Base-by-base conservation (phyloP, 192 early-diverging fungal genomes). In the Linderina pennispora region DNA sequence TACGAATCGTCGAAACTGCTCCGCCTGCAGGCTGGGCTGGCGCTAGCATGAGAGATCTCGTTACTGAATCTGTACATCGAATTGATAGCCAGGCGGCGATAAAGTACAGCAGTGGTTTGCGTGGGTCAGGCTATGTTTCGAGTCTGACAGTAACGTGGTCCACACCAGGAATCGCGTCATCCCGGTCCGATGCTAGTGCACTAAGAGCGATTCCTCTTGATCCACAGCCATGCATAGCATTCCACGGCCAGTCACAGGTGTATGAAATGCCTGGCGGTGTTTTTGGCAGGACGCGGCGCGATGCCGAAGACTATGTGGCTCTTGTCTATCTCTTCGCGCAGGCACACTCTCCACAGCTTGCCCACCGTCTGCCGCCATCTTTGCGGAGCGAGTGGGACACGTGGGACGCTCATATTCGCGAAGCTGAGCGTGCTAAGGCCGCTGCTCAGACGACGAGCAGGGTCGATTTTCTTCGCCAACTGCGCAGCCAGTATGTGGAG, bases 301-400 rank as follows among this genome's bases (percentile, higher is more conserved):
- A 43, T 35, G 59, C 59, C 0, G 21, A 36, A 4, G 45, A 62
- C 21, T 43, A 55, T 3, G 28, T 28, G 5, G 40, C 42, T 1
- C 51, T 62, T 4, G 37, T 37, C 18, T 55, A 40, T 16, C 47
- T 62, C 22, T 62, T 45, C n/a, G 41, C 41, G 45, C 54, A 57
- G 45, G 33, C 40, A 0, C 6, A 46, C 23, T 24, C 39, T n/a
- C 40, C 24, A 2, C 40, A 49, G 15, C 3, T 44, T 9, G 9
- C 32, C 3, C 8, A 45, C 35, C 41, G 51, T 3, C 37, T 62
- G 24, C 10, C 52, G 14, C 59, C 59, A 11, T 22, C 18, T 10
- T 22, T 62, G 36, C 46, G 35, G 31, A 34, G n/a, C 6, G 26
- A 53, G 31, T 62, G 59, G 59, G 9, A 10, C 4, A 36, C 44